Conservation (phyloP, 1,139 yeast genomes). For the Taiozyma sp. region DNA sequence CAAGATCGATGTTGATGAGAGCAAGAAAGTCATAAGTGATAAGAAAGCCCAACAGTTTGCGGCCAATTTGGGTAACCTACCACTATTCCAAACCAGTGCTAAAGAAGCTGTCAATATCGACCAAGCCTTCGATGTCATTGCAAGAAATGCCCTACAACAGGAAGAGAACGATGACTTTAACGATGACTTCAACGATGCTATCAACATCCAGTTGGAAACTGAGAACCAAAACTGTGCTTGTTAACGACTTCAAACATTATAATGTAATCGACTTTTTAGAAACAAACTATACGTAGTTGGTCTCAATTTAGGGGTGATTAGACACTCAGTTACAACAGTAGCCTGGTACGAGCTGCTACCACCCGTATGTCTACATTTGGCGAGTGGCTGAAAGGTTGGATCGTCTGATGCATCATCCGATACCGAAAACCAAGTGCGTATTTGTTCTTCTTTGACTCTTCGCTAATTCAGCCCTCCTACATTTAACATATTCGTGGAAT, state of each 20-base stretch:
- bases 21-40: constrained; percentile 73
- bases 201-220: constrained; percentile 85
- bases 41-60: constrained; percentile 87
- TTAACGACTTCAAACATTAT: constrained; percentile 25
- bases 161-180: constrained; percentile 86
- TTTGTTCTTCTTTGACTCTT: too few species aligned
- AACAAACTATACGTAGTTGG: neutral
- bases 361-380: too few species aligned
- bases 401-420: too few species aligned
- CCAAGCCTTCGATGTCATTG: constrained; percentile 92
- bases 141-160: constrained; percentile 88
- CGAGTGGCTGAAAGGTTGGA: too few species aligned
- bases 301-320: too few species aligned
- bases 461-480: too few species aligned
- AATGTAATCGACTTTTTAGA: neutral
- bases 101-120: constrained; percentile 93
- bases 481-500: too few species aligned
- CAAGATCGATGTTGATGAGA: constrained; percentile 91
- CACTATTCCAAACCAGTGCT: constrained; percentile 92
- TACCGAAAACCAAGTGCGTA: too few species aligned
- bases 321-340: too few species aligned
- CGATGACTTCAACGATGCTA: constrained; percentile 94
- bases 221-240: constrained; percentile 78
- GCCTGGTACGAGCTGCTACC: too few species aligned
- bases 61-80: constrained; percentile 81